Base-by-base conservation (phyloP, 2,329 filamentous ascomycete genomes). In the Ceratocystis harringtonii region DNA sequence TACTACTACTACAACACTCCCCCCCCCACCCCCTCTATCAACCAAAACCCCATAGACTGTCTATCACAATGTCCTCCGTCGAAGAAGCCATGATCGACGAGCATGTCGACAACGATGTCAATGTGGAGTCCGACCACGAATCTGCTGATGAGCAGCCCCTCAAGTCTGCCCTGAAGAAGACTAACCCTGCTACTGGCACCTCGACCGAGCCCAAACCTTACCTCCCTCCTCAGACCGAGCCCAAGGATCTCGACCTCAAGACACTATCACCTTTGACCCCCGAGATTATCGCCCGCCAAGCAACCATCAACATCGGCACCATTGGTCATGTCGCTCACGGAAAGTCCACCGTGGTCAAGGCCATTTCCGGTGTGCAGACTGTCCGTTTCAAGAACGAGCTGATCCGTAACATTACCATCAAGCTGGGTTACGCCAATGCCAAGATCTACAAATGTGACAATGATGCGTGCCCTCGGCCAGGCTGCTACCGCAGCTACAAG, bases 391-490 rank as follows among this genome's bases (percentile, higher is more conserved):
- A 99, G 88, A 99, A 97, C 80, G 94, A 99, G 79, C 80, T 96
- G 78, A 95, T 97, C 79, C 84, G 94, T 74, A 99, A 99, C 78
- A 99, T 99, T 74, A 99, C 94, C 73, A 99, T 99, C 82, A 99
- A 99, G 85, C 84, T 99, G 72, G 94, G 94, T 75, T 99, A 99
- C 77, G 94, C 94, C 76, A 99, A 99, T 77, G 94, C 94, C 72
- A 97, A 99, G 79, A 92, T 99, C 77, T 99, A 97, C 86, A 90
- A 96, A 82, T 99, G 94, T 78, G 90, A 96, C 78, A 96, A 90
- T 78, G 76, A 80, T 64, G 87, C 89, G 70, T 99, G 94, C 80
- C 94, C 94, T 68, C 84, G 94, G 72, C 94, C 94, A 69, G 92
- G 89, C 71, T 97, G 92, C 83, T 99, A 92, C 80, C 85, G 89